Base-by-base conservation (phyloP, 257 asterid species). In the Solanum microdontum region DNA sequence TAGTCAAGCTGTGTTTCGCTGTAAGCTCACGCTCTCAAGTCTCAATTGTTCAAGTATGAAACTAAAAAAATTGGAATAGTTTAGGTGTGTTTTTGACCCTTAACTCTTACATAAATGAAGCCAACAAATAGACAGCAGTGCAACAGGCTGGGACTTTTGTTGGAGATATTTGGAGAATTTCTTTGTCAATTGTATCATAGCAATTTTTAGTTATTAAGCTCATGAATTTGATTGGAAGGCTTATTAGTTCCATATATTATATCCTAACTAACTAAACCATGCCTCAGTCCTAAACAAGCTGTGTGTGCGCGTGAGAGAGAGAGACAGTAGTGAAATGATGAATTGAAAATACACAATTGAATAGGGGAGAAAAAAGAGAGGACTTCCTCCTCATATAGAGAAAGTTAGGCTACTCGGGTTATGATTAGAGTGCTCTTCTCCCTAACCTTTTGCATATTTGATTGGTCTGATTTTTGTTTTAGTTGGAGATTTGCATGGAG, bases 401-500 rank as follows among this genome's bases (percentile, higher is more conserved):
- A 75, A 75, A 75, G 55, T 75, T 75, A 37, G 33, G 40, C 45
- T 32, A 75, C 76, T 86, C n/a, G 17, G 32, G 64, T n/a, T 75
- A 69, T 74, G 62, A 82, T 76, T 76, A 23, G 83, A 76, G 23
- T 76, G 60, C 11, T 76, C 83, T 76, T 76, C 60, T 6, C 23
- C 82, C 83, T 76, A 39, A 37, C 83, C 36, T 24, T 72, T 11
- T 8, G 15, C 58, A 77, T 21, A 88, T 34, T 43, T 36, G 62
- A 26, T 84, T 32, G 23, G 55, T 84, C 84, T 34, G 11, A 39
- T 86, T 33, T 80, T 68, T 64, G 55, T 82, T 17, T 51, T 90
- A 95, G 99, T 97, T 87, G 99, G 99, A 87, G 99, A 97, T 91
- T 90, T 97, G 94, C 99, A 97, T 73, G 99, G 99, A 72, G 99